phyloP scores from a whole-genome alignment of 2,329 filamentous ascomycete species.

The Phaeosphaeriaceae sp. region DNA sequence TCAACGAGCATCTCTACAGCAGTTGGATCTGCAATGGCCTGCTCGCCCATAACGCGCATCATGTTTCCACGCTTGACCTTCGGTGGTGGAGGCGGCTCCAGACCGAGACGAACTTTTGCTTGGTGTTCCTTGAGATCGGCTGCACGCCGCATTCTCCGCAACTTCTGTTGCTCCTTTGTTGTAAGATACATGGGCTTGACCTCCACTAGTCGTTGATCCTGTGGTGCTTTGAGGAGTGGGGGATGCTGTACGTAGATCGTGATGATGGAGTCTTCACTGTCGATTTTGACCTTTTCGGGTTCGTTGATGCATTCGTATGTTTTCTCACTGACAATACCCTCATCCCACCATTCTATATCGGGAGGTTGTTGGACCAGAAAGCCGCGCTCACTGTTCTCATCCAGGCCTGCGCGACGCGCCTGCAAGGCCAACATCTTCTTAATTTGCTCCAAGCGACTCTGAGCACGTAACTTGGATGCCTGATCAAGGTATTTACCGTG shows the following conservation, averaged over 20 bases:
- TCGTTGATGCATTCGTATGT: conserved; percentile 76
- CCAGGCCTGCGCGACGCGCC: conserved; percentile 87
- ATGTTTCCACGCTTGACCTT: conserved; percentile 98
- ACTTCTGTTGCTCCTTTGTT: conserved; percentile 85
- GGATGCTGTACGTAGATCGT: conserved; percentile 93
- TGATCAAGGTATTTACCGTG: conserved; percentile 98
- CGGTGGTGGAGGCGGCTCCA: conserved; percentile 87
- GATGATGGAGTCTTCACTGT: conserved; percentile 81
- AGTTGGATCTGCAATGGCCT: conserved; percentile 93
- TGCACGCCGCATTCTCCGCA: conserved; percentile 87
- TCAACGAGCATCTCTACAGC: conserved; percentile 95
- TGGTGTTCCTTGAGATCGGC: conserved; percentile 95
- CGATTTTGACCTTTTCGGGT: conserved; percentile 71
- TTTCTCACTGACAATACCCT: conserved; percentile 77
- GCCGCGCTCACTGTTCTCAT: conserved; percentile 91
- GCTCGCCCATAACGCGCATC: conserved; percentile 94
- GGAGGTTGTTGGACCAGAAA: conserved; percentile 86
- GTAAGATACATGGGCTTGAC: conserved; percentile 94
- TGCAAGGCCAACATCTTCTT: conserved; percentile 90
- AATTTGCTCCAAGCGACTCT: conserved; percentile 89
- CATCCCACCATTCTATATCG: conserved; percentile 97
- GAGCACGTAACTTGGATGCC: conserved; percentile 84
- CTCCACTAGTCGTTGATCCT: conserved; percentile 79
- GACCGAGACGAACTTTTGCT: conserved; percentile 89
- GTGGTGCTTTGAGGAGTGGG: conserved; percentile 85